These are phyloP conservation scores for Prosopis cineraria DNA, from an alignment of 306 rosid species.

Conservation along the genomic window DNA sequence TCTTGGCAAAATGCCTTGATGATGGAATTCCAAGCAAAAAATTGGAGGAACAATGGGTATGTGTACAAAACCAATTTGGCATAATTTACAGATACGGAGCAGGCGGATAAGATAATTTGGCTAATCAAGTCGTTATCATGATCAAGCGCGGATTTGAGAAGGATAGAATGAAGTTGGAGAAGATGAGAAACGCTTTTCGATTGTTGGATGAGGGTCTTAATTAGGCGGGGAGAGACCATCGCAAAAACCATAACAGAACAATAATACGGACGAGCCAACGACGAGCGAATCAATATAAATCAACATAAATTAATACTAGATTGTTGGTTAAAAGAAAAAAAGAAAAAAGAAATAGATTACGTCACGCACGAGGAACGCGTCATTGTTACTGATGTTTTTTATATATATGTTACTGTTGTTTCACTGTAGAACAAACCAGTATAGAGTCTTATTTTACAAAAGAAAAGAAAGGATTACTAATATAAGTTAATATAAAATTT, in stretches of 20 bases:
- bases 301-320: too few species aligned
- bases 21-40: constrained; percentile 54
- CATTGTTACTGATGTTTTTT: too few species aligned
- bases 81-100: constrained; percentile 39
- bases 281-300: too few species aligned
- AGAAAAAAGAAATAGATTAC: too few species aligned
- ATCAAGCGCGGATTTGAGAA: constrained; percentile 47
- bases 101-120: constrained; percentile 26
- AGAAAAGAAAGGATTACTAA: too few species aligned
- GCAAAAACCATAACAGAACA: background rate
- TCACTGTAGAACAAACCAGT: too few species aligned
- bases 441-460: too few species aligned
- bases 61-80: constrained; percentile 40
- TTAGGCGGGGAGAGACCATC: constrained; percentile 41
- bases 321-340: too few species aligned
- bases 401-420: too few species aligned
- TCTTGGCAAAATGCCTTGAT: constrained; percentile 46
- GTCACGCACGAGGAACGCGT: too few species aligned
- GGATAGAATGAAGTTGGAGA: constrained; percentile 48
- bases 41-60: constrained; percentile 51
- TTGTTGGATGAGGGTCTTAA: constrained; percentile 29
- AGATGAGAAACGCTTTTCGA: constrained; percentile 35
- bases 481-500: too few species aligned
- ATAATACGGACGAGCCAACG: background rate
- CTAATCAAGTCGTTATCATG: constrained; percentile 36